phyloP scores from a whole-genome alignment of 805 yeast genomes.

The Teunomyces atbi region DNA sequence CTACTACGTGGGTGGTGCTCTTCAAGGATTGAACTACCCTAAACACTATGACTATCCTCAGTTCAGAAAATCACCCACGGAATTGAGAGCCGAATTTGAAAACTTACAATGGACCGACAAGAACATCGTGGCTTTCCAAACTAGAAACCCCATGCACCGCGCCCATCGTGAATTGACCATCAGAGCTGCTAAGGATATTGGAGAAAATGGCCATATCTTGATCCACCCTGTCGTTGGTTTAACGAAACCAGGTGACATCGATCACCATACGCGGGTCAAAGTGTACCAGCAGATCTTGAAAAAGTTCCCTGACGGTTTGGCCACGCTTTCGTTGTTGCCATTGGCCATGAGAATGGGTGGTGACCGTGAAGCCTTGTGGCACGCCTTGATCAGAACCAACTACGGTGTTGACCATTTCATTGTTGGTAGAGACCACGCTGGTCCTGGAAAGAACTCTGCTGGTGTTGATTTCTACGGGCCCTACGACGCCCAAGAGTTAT shows the following conservation, averaged over 20 bases:
- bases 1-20: conserved; percentile 80
- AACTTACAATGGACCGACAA: conserved; percentile 76
- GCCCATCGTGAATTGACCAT: conserved; percentile 96
- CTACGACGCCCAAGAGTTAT: conserved; percentile 91
- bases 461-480: conserved; percentile 97
- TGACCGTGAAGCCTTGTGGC: conserved; percentile 98
- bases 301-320: conserved; percentile 93
- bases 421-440: conserved; percentile 98
- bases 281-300: conserved; percentile 90
- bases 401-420: conserved; percentile 96
- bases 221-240: conserved; percentile 97
- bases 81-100: conserved; percentile 79
- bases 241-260: conserved; percentile 97
- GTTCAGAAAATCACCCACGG: conserved; percentile 85
- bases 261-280: conserved; percentile 95
- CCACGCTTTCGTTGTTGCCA: conserved; percentile 82
- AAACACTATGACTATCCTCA: conserved; percentile 88
- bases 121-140: conserved; percentile 90
- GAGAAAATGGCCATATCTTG: conserved; percentile 70
- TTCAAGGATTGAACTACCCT: conserved; percentile 82
- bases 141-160: conserved; percentile 98
- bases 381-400: conserved; percentile 92
- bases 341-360: conserved; percentile 99
- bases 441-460: conserved; percentile 84
- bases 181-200: conserved; percentile 91